phyloP scores from a whole-genome alignment of 805 yeast species.

The Starmerella scarabaei region DNA sequence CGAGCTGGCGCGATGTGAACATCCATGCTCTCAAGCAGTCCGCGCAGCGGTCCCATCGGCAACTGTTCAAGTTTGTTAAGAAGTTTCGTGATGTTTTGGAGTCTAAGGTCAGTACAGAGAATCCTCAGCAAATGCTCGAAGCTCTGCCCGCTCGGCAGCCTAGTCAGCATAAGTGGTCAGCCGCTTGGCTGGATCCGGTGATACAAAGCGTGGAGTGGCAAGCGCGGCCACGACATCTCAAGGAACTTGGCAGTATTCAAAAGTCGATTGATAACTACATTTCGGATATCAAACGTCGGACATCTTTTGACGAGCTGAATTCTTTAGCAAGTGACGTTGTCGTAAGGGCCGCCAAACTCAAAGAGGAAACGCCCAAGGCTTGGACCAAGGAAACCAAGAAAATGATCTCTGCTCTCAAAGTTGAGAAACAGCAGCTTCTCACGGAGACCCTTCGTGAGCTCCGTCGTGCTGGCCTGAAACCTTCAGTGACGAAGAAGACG shows the following conservation, averaged over 20 bases:
- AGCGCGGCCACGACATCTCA: conserved; percentile 44
- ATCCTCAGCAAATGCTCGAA: background rate
- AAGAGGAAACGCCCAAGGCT: conserved; percentile 63
- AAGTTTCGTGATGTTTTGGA: conserved; percentile 59
- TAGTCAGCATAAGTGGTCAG: background rate
- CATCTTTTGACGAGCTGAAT: conserved; percentile 35
- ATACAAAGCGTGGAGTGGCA: conserved; percentile 33
- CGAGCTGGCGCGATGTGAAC: conserved; percentile 96
- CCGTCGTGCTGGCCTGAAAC: conserved; percentile 61
- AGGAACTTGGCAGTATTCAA: conserved; percentile 38
- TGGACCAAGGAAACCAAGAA: conserved; percentile 66
- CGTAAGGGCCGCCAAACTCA: conserved; percentile 47
- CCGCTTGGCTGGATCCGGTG: background rate
- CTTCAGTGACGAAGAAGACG: conserved; percentile 53
- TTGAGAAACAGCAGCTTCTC: conserved; percentile 67
- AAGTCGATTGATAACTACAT: conserved; percentile 43
- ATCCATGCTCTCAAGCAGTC: conserved; percentile 88
- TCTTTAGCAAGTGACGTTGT: conserved; percentile 43
- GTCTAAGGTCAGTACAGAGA: conserved; percentile 27
- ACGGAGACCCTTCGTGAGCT: conserved; percentile 67
- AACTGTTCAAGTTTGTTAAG: conserved; percentile 67
- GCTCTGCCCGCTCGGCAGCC: background rate
- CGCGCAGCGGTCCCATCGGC: conserved; percentile 77
- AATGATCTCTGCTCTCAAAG: conserved; percentile 51
- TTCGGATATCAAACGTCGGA: conserved; percentile 26